Evolutionary conservation across 192 early-diverging fungal genomes (phyloP).

Genomic region (Podila minutissima): DNA sequence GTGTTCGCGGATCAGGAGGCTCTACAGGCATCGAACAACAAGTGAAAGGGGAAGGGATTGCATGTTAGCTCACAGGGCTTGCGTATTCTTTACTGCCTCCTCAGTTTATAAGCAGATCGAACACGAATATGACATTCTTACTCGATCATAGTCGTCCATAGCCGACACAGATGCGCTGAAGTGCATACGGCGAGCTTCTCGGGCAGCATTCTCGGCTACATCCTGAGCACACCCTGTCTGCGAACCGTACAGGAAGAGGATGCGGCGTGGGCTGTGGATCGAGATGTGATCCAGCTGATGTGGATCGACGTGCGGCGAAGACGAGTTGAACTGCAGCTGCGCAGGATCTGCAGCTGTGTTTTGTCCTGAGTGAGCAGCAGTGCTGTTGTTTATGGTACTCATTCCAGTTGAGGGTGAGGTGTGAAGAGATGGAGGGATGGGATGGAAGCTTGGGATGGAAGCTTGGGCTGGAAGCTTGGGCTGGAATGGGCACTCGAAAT

Average conservation of each 20-base stretch:
- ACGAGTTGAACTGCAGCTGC: neutral
- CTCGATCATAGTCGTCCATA: conserved; percentile 83
- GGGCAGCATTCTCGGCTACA: conserved; percentile 81
- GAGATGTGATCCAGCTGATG: conserved; percentile 32
- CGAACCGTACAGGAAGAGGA: conserved; percentile 89
- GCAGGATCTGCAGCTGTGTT: too few relatives aligned
- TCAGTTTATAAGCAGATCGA: neutral
- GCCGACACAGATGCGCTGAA: conserved; percentile 69
- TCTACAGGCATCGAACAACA: conserved; percentile 46
- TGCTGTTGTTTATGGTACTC: too few relatives aligned
- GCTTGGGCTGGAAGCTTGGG: too few relatives aligned
- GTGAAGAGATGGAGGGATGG: too few relatives aligned
- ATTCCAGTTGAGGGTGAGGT: too few relatives aligned
- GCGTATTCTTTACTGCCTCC: neutral
- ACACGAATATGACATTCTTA: conserved; percentile 23
- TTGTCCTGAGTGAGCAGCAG: too few relatives aligned
- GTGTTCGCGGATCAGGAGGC: conserved; percentile 64
- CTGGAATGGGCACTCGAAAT: too few relatives aligned
- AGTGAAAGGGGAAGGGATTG: neutral
- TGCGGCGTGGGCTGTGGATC: conserved; percentile 43
- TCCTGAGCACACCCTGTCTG: conserved; percentile 96
- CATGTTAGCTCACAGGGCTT: neutral
- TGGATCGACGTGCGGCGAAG: neutral
- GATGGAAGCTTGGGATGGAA: too few relatives aligned
- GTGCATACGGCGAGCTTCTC: conserved; percentile 82